phyloP scores from a whole-genome alignment of 1,139 yeast genomes.

The Meyerozyma athensensis region DNA sequence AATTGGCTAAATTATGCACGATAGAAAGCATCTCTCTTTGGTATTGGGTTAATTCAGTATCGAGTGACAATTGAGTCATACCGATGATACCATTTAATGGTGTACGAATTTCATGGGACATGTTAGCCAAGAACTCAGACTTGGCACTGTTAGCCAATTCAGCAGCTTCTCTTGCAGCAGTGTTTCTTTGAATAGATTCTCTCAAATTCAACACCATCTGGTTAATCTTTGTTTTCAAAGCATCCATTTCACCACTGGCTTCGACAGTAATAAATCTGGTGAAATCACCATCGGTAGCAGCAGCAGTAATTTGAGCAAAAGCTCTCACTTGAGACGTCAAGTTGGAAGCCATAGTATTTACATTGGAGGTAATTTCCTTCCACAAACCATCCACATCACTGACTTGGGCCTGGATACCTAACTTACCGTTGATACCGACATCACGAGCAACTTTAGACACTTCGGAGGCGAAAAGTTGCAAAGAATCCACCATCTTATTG shows the following conservation, averaged over 20 bases:
- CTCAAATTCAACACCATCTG: conserved; percentile 87
- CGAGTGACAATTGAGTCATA: conserved; percentile 84
- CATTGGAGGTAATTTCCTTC: conserved; percentile 92
- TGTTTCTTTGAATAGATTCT: conserved; percentile 85
- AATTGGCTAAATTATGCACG: conserved; percentile 81
- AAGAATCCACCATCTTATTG: conserved; percentile 87
- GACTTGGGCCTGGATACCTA: conserved; percentile 89
- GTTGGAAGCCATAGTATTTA: conserved; percentile 88
- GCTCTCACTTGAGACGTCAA: conserved; percentile 90
- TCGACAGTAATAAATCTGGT: conserved; percentile 87
- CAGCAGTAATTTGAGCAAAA: conserved; percentile 88
- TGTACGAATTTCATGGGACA: conserved; percentile 89
- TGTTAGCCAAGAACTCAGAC: conserved; percentile 84
- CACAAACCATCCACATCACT: conserved; percentile 87
- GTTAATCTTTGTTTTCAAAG: conserved; percentile 81
- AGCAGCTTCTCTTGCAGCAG: conserved; percentile 92
- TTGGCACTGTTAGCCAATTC: conserved; percentile 88
- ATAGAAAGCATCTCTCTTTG: conserved; percentile 87
- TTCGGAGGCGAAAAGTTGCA: conserved; percentile 82
- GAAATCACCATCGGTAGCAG: conserved; percentile 91
- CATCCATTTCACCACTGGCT: conserved; percentile 92
- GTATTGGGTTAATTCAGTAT: conserved; percentile 81
- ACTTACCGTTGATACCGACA: conserved; percentile 89
- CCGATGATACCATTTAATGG: conserved; percentile 93
- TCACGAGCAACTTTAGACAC: conserved; percentile 88